Percentiles rank a stretch among this genome's conserved stretches.
Evolutionary conservation across 352 stramenopile species (phyloP).

Genomic region (Phytophthora hibernalis): DNA sequence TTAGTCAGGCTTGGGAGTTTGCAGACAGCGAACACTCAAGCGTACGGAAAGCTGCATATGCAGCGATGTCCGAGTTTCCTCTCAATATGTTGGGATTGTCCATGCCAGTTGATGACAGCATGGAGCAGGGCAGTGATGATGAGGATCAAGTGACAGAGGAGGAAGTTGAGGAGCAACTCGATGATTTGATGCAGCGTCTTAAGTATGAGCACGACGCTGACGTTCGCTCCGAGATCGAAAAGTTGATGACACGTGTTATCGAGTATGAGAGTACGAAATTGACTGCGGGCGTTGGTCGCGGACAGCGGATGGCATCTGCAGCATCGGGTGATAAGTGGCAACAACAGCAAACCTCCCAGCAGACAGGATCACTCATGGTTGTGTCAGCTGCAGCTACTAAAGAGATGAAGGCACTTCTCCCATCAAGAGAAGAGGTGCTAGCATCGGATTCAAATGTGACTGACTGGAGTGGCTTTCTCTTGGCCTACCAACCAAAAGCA

Average conservation of each 20-base stretch:
- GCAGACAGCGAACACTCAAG: constrained; percentile 36
- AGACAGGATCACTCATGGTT: constrained; percentile 20
- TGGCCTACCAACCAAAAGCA: constrained; percentile 51
- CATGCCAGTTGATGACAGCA: constrained; percentile 14
- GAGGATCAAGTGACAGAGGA: constrained; percentile 48
- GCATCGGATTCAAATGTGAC: background rate
- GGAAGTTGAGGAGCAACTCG: constrained; percentile 55
- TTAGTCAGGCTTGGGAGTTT: constrained; percentile 63
- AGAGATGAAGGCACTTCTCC: constrained; percentile 59
- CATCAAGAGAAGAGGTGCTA: constrained; percentile 35
- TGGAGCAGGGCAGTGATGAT: constrained; percentile 23
- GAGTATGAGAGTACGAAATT: constrained; percentile 47
- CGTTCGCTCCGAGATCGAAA: constrained; percentile 52
- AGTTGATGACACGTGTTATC: constrained; percentile 48
- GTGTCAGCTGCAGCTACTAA: constrained; percentile 67
- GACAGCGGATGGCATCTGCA: constrained; percentile 45
- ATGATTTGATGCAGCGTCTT: constrained; percentile 52
- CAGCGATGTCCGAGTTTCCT: constrained; percentile 52
- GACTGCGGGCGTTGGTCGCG: constrained; percentile 44
- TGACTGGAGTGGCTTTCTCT: constrained; percentile 51
- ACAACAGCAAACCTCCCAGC: constrained; percentile 9
- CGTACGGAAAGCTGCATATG: constrained; percentile 56
- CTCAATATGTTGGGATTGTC: constrained; percentile 54
- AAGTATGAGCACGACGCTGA: constrained; percentile 39
- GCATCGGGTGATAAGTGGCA: constrained; percentile 26